These are phyloP conservation scores for Lentinula novae-zelandiae DNA, from an alignment of 1,284 basidiomycete species.

Conservation along the genomic window DNA sequence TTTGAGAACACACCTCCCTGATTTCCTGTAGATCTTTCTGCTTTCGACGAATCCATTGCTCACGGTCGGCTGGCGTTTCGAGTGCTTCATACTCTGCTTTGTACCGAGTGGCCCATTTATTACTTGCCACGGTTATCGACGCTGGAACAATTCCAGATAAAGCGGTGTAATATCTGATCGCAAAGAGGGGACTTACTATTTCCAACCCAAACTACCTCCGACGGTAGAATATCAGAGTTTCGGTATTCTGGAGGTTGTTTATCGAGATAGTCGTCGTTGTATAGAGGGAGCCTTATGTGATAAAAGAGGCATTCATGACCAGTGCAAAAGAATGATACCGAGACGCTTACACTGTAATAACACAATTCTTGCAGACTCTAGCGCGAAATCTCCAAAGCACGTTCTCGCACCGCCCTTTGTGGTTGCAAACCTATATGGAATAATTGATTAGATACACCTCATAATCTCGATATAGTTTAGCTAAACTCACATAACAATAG, in stretches of 20 bases:
- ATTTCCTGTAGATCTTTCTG: neutral
- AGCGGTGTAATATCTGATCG: too few relatives aligned
- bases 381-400: neutral
- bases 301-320: neutral
- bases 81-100: neutral
- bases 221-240: neutral
- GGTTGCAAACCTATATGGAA: neutral
- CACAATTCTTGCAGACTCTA: constrained; percentile 8
- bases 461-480: too few relatives aligned
- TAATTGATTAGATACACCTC: neutral
- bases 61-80: neutral
- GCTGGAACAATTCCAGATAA: neutral
- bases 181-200: neutral
- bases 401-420: neutral
- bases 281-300: neutral
- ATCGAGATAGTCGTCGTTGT: neutral
- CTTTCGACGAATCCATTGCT: neutral
- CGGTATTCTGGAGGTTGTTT: neutral
- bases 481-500: constrained; percentile 18
- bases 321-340: too few relatives aligned
- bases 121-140: neutral
- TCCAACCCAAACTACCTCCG: neutral
- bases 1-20: neutral
- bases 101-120: neutral
- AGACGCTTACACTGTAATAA: neutral